Evolutionary conservation across 495 filamentous ascomycete species (phyloP), one percentile per base, ranked within the genome.

Genomic region (Penicillium turbatum): DNA sequence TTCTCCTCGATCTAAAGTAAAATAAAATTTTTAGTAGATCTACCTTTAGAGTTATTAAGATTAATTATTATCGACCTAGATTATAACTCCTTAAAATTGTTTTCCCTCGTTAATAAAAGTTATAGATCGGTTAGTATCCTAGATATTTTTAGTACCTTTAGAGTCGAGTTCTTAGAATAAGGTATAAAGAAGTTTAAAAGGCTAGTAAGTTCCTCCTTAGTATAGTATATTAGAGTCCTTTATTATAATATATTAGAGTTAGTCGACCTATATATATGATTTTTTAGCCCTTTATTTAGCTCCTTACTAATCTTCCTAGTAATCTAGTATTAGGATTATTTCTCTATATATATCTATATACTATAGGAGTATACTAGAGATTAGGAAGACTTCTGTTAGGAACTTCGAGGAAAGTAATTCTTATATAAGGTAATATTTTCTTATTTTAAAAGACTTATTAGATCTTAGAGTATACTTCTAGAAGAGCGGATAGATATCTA

Each of bases 171-270:
- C n/a, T 15, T 10, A 47, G 35, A 54, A 38, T 12, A 38, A 37
- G 42, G 51, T 8, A 29, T 54, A 24, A 29, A 47, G 17, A 46
- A 39, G 24, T 12, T 44, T 5, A 16, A 44, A 11, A 2, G 27
- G 27, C 42, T 44, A 8, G 27, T 2, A 31, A 31, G 16, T 44
- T 44, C 42, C 10, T 38, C 15, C 2, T 34, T 46, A 16, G 19
- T 9, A 19, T 4, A 21, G 26, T 47, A 13, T 16, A 24, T 54
- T 9, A 54, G 26, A 43, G n/a, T 38, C 6, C 51, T 54, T 40
- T 12, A 47, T 38, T 54, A 54, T 41, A 8, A 47, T 30, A n/a
- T 12, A 30, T 54, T n/a, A 16, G 42, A 54, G n/a, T 32, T 54
- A 9, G 24, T 54, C 35, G 42, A 54, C 12, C 51, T 7, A 24